Conservation (phyloP, 2,329 filamentous ascomycete genomes). For the Ophiostoma ips region DNA sequence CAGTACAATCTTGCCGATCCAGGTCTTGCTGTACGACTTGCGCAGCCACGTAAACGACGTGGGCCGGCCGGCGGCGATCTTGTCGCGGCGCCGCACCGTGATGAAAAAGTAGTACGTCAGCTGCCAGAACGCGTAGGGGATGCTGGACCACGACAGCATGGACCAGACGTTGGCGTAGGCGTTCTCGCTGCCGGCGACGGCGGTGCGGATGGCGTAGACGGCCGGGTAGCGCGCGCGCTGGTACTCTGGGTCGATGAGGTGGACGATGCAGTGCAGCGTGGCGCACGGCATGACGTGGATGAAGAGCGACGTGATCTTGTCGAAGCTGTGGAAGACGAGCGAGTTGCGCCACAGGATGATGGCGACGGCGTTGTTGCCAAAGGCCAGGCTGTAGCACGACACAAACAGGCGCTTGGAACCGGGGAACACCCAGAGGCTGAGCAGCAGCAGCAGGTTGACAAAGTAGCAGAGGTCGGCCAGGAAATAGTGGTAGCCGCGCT, state of each 20-base stretch:
- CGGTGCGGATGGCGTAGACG: constrained; percentile 64
- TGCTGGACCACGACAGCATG: constrained; percentile 89
- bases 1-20: constrained; percentile 77
- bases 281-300: constrained; percentile 99
- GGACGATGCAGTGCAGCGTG: constrained; percentile 81
- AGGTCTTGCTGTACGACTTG: constrained; percentile 75
- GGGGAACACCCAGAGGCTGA: constrained; percentile 84
- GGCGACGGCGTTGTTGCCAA: constrained; percentile 91
- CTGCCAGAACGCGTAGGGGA: constrained; percentile 91
- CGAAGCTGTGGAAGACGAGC: constrained; percentile 93
- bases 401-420: constrained; percentile 84
- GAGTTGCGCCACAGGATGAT: constrained; percentile 99
- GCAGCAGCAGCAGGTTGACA: constrained; percentile 72
- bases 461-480: constrained; percentile 96
- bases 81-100: constrained; percentile 82
- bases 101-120: constrained; percentile 88
- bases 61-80: constrained; percentile 88
- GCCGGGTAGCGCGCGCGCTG: constrained; percentile 68
- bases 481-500: constrained; percentile 92
- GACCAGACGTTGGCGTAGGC: constrained; percentile 64
- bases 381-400: constrained; percentile 79
- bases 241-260: constrained; percentile 53
- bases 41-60: constrained; percentile 97
- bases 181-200: constrained; percentile 54
- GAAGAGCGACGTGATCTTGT: constrained; percentile 97